Evolutionary conservation across 805 yeast species (phyloP).

Genomic region (Schizosaccharomyces cryophilus): DNA sequence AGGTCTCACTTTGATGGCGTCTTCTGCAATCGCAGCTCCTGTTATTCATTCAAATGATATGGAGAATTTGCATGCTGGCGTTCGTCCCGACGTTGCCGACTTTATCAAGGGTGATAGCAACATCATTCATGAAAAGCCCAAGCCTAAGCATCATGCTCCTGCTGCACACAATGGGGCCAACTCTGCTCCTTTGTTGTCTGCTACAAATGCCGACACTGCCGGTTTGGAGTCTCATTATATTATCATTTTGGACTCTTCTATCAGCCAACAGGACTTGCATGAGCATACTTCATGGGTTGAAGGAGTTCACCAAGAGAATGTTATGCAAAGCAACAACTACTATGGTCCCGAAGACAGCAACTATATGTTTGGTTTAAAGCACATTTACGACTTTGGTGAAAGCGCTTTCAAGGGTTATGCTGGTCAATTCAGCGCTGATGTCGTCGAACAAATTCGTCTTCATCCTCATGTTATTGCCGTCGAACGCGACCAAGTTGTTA

Average conservation of each 20-base stretch:
- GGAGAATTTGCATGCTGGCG: background rate
- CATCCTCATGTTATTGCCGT: conserved; percentile 31
- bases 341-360: background rate
- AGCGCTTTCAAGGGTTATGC: conserved; percentile 46
- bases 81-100: background rate
- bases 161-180: background rate
- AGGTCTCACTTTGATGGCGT: background rate
- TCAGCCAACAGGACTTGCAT: background rate
- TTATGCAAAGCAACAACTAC: background rate
- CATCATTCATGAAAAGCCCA: background rate
- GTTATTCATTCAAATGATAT: background rate
- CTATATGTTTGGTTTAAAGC: background rate
- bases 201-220: background rate
- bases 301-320: background rate
- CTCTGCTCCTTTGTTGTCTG: background rate
- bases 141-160: background rate
- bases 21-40: background rate
- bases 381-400: background rate
- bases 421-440: conserved; percentile 56
- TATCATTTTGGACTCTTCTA: background rate
- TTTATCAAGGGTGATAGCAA: background rate
- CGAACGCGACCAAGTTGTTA: conserved; percentile 31
- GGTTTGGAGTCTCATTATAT: background rate
- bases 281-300: background rate
- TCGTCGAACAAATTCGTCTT: conserved; percentile 47